phyloP scores from a whole-genome alignment of 2,329 filamentous ascomycete species.

The Aspergillus intermedius region DNA sequence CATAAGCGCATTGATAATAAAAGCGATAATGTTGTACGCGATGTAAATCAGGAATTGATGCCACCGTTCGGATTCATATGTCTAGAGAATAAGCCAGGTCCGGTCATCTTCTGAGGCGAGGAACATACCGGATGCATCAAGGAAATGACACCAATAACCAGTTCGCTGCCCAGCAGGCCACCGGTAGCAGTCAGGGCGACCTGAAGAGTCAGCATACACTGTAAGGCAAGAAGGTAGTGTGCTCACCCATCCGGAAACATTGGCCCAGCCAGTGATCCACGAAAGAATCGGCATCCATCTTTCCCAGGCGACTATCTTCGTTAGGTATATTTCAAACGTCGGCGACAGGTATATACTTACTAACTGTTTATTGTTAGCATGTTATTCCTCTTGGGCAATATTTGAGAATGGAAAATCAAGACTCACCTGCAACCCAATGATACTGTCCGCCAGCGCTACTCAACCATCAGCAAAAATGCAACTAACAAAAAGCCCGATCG shows the following conservation, averaged over 20 bases:
- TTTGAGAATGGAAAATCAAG: neutral
- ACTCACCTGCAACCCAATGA: constrained; percentile 59
- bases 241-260: constrained; percentile 64
- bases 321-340: neutral
- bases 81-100: constrained; percentile 5
- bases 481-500: too few relatives aligned
- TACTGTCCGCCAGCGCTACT: constrained; percentile 54
- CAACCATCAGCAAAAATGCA: neutral
- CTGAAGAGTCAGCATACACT: constrained; percentile 19
- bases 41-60: constrained; percentile 70
- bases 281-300: constrained; percentile 57
- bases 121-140: constrained; percentile 48
- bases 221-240: neutral
- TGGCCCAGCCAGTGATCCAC: constrained; percentile 62
- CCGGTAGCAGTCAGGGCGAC: constrained; percentile 59
- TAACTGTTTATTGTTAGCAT: constrained; percentile 12
- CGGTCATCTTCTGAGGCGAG: neutral
- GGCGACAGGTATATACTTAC: constrained; percentile 29
- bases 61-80: constrained; percentile 55
- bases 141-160: constrained; percentile 60
- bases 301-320: constrained; percentile 49
- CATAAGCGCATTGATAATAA: constrained; percentile 60
- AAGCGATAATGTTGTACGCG: constrained; percentile 54
- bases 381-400: constrained; percentile 1
- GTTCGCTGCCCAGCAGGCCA: constrained; percentile 59